phyloP scores from a whole-genome alignment of 2,329 filamentous ascomycete species.

The Botryosphaeria agaves region DNA sequence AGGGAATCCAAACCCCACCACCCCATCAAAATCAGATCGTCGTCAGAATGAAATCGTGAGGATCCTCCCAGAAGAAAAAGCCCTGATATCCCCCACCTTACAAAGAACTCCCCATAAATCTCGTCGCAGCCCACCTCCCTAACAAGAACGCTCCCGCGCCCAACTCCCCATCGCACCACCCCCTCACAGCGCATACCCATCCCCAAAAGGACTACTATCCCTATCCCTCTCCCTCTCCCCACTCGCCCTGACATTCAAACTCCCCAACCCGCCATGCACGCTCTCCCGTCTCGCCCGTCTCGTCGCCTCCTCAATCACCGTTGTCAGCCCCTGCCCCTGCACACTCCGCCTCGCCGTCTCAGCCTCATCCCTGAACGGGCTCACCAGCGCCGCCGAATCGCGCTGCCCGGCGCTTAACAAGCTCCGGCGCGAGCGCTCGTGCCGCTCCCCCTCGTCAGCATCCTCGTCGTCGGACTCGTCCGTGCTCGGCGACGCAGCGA shows the following conservation, averaged over 20 bases:
- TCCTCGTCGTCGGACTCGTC: constrained; percentile 18
- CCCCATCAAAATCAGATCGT: too few species aligned
- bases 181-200: constrained; percentile 13
- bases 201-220: constrained; percentile 15
- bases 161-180: too few species aligned
- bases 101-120: too few species aligned
- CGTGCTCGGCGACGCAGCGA: too few species aligned
- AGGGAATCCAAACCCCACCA: too few species aligned
- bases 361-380: constrained; percentile 7
- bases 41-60: too few species aligned
- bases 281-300: constrained; percentile 18
- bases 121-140: too few species aligned
- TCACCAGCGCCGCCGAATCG: constrained; percentile 8
- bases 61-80: too few species aligned
- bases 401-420: constrained; percentile 6
- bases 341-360: not conserved
- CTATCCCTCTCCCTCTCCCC: too few species aligned
- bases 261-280: constrained; percentile 9
- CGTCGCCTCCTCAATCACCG: constrained; percentile 28
- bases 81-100: too few species aligned
- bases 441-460: constrained; percentile 13
- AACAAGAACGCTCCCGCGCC: too few species aligned
- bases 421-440: constrained; percentile 12
- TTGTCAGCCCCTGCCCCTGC: constrained; percentile 15
- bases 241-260: too few species aligned